Base-by-base conservation (phyloP, 345 rosid species). In the Citrus hindsii region DNA sequence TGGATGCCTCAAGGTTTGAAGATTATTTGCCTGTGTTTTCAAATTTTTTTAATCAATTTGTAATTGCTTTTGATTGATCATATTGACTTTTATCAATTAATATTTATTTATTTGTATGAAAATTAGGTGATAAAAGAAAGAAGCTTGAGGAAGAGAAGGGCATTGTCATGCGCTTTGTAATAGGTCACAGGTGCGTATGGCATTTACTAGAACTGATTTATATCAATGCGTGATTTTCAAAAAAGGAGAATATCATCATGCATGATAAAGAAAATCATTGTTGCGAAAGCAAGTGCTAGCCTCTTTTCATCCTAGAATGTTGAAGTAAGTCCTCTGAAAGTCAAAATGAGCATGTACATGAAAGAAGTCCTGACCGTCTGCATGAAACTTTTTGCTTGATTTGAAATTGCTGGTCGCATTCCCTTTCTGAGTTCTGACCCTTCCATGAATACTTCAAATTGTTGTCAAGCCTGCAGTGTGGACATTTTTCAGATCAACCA, bases 111-210 rank as follows among this genome's bases (percentile, higher is more conserved):
- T 58, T 22, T 55, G 9, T 48, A 33, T 40, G 18, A 46, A 79
- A 77, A 78, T 66, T 83, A 96, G 99, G 97, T 67, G 93, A 88
- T 60, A 89, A 91, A 71, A 87, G 95, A 82, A 94, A 86, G 89
- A 92, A 90, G 84, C 97, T 94, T 1, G 98, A 96, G 86, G 94
- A 94, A 86, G 98, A 94, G 88, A 96, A 96, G 89, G 99, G 99
- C 81, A 94, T 96, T 71, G 79, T 96, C 37, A 88, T 94, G 77
- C 97, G 98, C 75, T 96, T 96, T 81, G 99, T 94, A 22, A 96
- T 96, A 77, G 99, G 99, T 40, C 98, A 96, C 82, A 96, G 99
- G 99, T 96, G 79, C 13, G 79, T 60, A 40, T 74, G 58, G 25
- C 25, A 33, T 75, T 67, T 40, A 65, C 56, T 76, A 55, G 24